Evolutionary conservation across 805 yeast genomes (phyloP), one percentile per base, ranked within the genome.

Genomic region (Suhomyces sp.): DNA sequence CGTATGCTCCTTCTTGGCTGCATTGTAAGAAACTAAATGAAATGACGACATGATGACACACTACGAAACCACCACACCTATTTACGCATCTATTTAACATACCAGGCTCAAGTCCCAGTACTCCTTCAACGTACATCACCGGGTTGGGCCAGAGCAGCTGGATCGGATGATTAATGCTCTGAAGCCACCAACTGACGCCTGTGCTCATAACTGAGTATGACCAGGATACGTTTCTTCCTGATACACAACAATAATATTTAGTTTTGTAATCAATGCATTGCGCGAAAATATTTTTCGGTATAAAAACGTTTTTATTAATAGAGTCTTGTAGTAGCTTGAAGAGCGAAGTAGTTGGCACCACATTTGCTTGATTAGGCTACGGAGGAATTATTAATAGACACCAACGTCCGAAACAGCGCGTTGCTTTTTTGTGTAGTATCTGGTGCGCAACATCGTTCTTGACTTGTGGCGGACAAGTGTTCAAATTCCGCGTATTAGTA

Each of bases 1-100:
- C 31, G 54, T 49, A n/a, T 29, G 47, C 27, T 25, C 54, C 12
- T 48, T 48, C 35, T 44, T 51, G 22, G 50, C 49, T 20, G 46
- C 51, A 4, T 52, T 52, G 45, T 52, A 48, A 44, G 46, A 10
- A 31, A 15, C 31, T 12, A 27, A n/a, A 21, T 15, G 10, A 21
- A n/a, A 17, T 37, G 9, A 37, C 22, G 41, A 37, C 41, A 37
- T 37, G 13, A 37, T 37, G 41, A 37, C 15, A 15, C 40, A n/a
- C 12, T 17, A 37, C 41, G 35, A 31, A n/a, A n/a, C 17, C 6
- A 31, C 35, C 17, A 3, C 1, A 9, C 8, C 29, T 27, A 27
- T 7, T 10, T 12, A 27, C 31, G 13, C 31, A 27, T 27, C 31
- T 27, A 27, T 27, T 27, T 27, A 27, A 27, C 31, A 8, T 25